Evolutionary conservation across 2,329 filamentous ascomycete species (phyloP), one percentile per base, ranked within the genome.

Genomic region (Aspergillus vadensis): DNA sequence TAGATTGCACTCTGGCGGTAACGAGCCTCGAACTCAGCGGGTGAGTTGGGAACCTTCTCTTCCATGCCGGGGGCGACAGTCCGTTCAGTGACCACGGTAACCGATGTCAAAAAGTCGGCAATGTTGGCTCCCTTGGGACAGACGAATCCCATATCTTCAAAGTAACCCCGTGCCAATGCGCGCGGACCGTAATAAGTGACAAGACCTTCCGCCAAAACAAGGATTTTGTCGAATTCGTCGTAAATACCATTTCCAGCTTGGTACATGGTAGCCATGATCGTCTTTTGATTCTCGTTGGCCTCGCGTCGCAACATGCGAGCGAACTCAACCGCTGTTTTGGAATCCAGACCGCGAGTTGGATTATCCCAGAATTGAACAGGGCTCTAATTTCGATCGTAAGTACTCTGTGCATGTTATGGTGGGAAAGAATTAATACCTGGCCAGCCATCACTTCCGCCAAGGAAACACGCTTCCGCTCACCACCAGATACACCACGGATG

Each of bases 231-330:
- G 67, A 90, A 90, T 1, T 86, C 79, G 36, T 88, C 78, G 69
- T 88, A 89, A 61, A 90, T 89, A 5, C 82, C 85, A 56, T 91
- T 88, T 7, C 86, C 86, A 1, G 88, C 88, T 68, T 90, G 88
- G 69, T 91, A 91, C 0, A 88, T 79, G 0, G 86, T 88, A 2
- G 87, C 82, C 47, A 89, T 83, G 2, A 85, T 83, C 0, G 85
- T 79, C 12, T 87, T 79, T 0, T 83, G 82, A 5, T 85, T 79
- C 3, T 85, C 79, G 58, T 89, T 83, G 0, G 87, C 88, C 78
- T 89, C 78, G 5, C 82, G 80, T 7, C 87, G 79, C 10, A 89
- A 74, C 15, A 84, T 81, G 55, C 84, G 83, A 23, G 82, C 79
- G 61, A 83, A 88, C 47, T 87, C 81, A 1, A 87, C 76, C 0